Evolutionary conservation across 805 yeast species (phyloP).

Genomic region (Starmerella vitae): DNA sequence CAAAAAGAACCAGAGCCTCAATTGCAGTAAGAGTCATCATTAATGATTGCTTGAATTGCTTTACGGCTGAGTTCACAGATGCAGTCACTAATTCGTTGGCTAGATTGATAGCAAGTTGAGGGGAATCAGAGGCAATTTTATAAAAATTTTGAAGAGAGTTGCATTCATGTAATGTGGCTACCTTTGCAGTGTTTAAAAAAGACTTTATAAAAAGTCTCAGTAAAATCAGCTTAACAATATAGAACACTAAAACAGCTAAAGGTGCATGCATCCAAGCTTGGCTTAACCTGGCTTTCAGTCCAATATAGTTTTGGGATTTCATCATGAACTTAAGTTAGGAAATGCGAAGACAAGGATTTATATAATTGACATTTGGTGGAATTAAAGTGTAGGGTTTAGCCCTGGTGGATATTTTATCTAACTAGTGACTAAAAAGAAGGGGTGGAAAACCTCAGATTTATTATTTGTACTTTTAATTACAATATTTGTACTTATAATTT

Average conservation of each 20-base stretch:
- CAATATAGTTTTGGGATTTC: slow-evolving; percentile 16
- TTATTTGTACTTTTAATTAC: no score
- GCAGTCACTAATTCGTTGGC: slow-evolving; percentile 42
- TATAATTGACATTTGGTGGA: no score
- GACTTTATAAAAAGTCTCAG: slow-evolving; percentile 38
- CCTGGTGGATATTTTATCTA: no score
- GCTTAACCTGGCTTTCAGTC: slow-evolving; percentile 24
- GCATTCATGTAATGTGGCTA: slow-evolving; percentile 35
- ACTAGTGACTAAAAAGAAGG: no score
- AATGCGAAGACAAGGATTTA: no score
- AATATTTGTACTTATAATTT: no score
- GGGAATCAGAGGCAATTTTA: slow-evolving; percentile 33
- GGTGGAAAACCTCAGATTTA: no score
- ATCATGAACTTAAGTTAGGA: no score
- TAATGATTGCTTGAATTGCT: slow-evolving; percentile 34
- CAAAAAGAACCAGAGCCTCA: slow-evolving; percentile 47
- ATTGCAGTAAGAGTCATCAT: slow-evolving; percentile 40
- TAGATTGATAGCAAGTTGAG: slow-evolving; percentile 42
- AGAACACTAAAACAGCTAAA: slow-evolving; percentile 42
- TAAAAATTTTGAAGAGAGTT: slow-evolving; percentile 32
- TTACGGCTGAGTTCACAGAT: slow-evolving; percentile 37
- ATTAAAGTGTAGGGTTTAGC: no score
- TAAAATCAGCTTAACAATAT: slow-evolving; percentile 46
- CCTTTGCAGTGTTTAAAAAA: slow-evolving; percentile 32
- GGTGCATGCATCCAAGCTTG: slow-evolving; percentile 42